Evolutionary conservation across 371 early-diverging fungal species (phyloP), one percentile per base, ranked within the genome.

Genomic region (Haplosporangium sp.): DNA sequence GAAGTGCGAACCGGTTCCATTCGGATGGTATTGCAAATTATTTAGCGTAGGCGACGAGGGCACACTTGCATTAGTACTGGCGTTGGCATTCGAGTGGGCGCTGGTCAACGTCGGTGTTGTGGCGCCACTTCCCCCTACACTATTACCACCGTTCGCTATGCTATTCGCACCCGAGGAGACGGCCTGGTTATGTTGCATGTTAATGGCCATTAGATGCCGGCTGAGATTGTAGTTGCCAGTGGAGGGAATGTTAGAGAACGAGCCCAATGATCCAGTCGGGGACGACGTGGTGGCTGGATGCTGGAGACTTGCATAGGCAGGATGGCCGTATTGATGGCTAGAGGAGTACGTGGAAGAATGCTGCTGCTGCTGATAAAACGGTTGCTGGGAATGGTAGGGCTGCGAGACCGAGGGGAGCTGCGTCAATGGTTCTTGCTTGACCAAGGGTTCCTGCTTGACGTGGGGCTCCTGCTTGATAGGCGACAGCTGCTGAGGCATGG

Each of bases 391-490:
- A 50, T 73, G 68, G 45, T 67, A 67, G n/a, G 74, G 42, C 11
- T 55, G 74, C n/a, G 59, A 55, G 51, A 60, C 21, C 41, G 40
- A 38, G 36, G 60, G 48, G 14, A 45, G 51, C 53, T 67, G 63
- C n/a, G n/a, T n/a, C n/a, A n/a, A n/a, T n/a, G n/a, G n/a, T n/a
- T n/a, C n/a, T n/a, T n/a, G n/a, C n/a, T n/a, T n/a, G 37, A 18
- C 16, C n/a, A 58, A 23, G 41, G 62, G 52, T 47, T 73, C 74
- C 18, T 62, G 59, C 68, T 73, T 73, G 74, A 73, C 59, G 40
- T 67, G 63, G 38, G 63, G 67, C 53, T 73, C 73, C 55, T 65
- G 73, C 65, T 66, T 72, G 58, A 61, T 55, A 29, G 73, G 58
- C 18, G 73, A 66, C 46, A 56, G 36, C 62, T 54, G 58, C 18